These are phyloP conservation scores for Aspergillus cavernicola DNA, from an alignment of 495 filamentous ascomycete species.

Conservation along the genomic window DNA sequence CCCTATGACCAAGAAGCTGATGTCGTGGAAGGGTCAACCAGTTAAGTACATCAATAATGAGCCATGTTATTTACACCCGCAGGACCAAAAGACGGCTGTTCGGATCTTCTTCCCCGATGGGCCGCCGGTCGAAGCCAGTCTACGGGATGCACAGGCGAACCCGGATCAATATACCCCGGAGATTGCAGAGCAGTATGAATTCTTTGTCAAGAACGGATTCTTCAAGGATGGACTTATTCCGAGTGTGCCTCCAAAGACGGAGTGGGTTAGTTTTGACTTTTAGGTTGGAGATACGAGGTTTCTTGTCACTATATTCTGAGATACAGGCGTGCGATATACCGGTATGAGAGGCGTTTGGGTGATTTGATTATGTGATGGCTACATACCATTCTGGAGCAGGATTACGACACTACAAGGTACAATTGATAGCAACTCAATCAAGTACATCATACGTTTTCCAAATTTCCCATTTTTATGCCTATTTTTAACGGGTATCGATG, in stretches of 20 bases:
- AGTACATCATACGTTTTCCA: constrained; percentile 24
- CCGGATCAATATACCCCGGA: constrained; percentile 44
- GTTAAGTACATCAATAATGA: constrained; percentile 50
- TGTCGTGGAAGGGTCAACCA: constrained; percentile 52
- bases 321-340: background rate
- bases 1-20: constrained; percentile 33
- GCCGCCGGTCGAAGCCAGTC: constrained; percentile 49
- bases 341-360: background rate
- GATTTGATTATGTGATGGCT: background rate
- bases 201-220: constrained; percentile 54
- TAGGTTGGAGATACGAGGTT: constrained; percentile 25
- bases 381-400: background rate
- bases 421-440: constrained; percentile 16
- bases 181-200: constrained; percentile 53
- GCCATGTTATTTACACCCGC: constrained; percentile 48
- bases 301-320: background rate
- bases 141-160: constrained; percentile 37
- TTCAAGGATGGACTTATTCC: constrained; percentile 66
- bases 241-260: constrained; percentile 65
- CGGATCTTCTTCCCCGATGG: constrained; percentile 70
- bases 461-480: constrained; percentile 38
- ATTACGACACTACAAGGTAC: background rate
- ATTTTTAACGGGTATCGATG: constrained; percentile 36
- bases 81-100: constrained; percentile 45
- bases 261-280: constrained; percentile 70